Conservation (phyloP, 2,329 filamentous ascomycete species). For the Colletotrichum scovillei region DNA sequence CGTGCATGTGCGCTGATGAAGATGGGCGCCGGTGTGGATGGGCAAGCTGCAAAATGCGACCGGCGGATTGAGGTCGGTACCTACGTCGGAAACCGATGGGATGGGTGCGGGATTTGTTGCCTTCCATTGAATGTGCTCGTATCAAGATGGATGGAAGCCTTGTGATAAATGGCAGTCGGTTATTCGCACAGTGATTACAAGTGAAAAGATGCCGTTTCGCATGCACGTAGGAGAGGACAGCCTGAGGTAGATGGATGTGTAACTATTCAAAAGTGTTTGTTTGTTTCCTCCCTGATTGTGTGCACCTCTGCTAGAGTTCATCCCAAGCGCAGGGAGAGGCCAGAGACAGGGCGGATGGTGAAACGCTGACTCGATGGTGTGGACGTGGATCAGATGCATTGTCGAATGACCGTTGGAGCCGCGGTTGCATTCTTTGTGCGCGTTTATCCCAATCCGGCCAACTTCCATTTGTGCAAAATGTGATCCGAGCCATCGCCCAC, state of each 20-base stretch:
- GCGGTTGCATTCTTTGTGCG: conserved; percentile 11
- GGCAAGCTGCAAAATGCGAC: background rate
- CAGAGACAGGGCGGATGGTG: conserved; percentile 15
- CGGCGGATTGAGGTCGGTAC: background rate
- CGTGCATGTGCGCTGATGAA: conserved; percentile 29
- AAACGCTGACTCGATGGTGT: conserved; percentile 30
- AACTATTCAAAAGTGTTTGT: conserved; percentile 26
- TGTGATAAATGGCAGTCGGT: too few relatives aligned
- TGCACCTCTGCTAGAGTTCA: background rate
- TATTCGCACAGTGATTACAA: too few relatives aligned
- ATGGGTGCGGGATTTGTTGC: conserved; percentile 14
- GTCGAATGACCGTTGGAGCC: conserved; percentile 24
- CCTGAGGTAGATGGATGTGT: background rate
- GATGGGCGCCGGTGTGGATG: conserved; percentile 36
- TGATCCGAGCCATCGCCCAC: conserved; percentile 14
- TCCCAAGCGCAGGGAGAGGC: conserved; percentile 5
- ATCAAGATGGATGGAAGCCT: background rate
- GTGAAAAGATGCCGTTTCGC: too few relatives aligned
- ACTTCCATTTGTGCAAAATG: conserved; percentile 17
- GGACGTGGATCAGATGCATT: conserved; percentile 20
- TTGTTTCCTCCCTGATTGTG: conserved; percentile 9
- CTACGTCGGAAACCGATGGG: background rate
- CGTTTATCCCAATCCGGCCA: background rate
- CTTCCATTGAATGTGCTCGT: too few relatives aligned
- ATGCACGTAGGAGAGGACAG: too few relatives aligned